A percentile compares a stretch with the other conserved stretches of the same genome.
Evolutionary conservation across 371 early-diverging fungal species (phyloP).

Genomic region (Zopfochytrium polystomum): DNA sequence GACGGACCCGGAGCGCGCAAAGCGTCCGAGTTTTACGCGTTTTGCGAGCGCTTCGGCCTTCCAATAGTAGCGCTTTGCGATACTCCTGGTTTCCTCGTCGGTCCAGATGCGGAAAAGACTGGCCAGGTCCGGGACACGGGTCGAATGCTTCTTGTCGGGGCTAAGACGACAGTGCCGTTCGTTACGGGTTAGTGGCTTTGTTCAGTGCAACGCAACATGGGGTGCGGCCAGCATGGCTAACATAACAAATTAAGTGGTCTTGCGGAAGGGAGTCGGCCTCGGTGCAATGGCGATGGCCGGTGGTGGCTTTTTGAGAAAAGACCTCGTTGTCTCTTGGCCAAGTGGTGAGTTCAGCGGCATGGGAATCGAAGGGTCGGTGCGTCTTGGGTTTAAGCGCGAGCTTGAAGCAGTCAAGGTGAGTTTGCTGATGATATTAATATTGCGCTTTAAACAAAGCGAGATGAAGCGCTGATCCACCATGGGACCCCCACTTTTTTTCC

Average conservation of each 20-base stretch:
- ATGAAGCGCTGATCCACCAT: too few species aligned
- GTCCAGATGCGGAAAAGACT: constrained; percentile 22
- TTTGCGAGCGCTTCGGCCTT: constrained; percentile 16
- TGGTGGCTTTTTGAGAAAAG: constrained; percentile 17
- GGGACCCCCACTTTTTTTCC: too few species aligned
- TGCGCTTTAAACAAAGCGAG: too few species aligned
- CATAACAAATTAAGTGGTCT: constrained; percentile 3
- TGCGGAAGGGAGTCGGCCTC: constrained; percentile 22
- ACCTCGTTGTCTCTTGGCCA: constrained; percentile 24
- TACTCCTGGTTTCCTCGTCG: constrained; percentile 32
- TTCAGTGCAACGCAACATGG: background rate
- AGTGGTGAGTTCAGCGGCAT: constrained; percentile 29
- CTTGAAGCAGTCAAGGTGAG: constrained; percentile 14
- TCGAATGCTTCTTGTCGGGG: constrained; percentile 12
- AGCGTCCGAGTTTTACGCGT: constrained; percentile 9
- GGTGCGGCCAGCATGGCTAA: too few species aligned
- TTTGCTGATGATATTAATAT: background rate
- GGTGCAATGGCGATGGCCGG: constrained; percentile 29
- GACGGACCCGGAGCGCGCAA: constrained; percentile 20
- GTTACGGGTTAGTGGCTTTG: constrained; percentile 10
- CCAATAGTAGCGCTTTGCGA: constrained; percentile 25
- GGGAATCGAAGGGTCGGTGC: constrained; percentile 34
- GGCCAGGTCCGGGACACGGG: constrained; percentile 20
- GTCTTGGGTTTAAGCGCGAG: constrained; percentile 30
- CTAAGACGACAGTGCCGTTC: constrained; percentile 6